Conservation (phyloP, 2,329 filamentous ascomycete species). For the Verticillium albo-atrum region DNA sequence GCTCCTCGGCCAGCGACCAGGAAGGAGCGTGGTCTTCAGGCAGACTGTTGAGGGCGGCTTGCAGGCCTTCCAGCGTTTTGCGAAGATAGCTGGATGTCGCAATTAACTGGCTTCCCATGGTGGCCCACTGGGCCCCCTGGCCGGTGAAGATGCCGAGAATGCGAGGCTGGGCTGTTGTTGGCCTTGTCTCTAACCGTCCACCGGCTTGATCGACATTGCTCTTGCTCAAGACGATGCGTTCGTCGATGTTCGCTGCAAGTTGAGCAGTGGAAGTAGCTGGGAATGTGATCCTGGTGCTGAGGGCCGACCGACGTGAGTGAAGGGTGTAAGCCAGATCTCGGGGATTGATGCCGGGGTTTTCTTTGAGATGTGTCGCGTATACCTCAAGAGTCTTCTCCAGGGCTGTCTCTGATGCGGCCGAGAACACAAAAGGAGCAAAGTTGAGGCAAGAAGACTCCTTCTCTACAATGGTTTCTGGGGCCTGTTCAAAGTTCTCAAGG, state of each 20-base stretch:
- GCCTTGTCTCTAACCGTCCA: too few relatives aligned
- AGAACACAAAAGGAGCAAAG: slow-evolving; percentile 10
- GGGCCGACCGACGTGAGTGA: background rate
- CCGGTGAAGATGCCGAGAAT: slow-evolving; percentile 11
- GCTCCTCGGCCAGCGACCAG: background rate
- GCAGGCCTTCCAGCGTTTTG: too few relatives aligned
- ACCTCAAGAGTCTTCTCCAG: slow-evolving; percentile 12
- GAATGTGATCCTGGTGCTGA: too few relatives aligned
- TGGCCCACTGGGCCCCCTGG: slow-evolving; percentile 13
- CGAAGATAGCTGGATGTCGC: too few relatives aligned
- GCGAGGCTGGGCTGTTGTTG: background rate
- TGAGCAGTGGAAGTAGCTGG: too few relatives aligned
- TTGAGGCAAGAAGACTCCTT: too few relatives aligned
- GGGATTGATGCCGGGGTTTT: slow-evolving; percentile 3
- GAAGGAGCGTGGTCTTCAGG: slow-evolving; percentile 3
- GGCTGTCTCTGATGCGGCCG: slow-evolving; percentile 13
- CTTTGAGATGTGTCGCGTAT: slow-evolving; percentile 15
- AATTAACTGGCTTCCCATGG: slow-evolving; percentile 11
- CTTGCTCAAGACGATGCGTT: too few relatives aligned
- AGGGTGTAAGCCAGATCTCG: slow-evolving; percentile 24
- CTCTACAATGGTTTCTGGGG: background rate
- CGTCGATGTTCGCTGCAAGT: too few relatives aligned
- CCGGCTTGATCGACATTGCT: too few relatives aligned
- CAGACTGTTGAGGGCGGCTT: slow-evolving; percentile 1
- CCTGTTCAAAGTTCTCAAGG: slow-evolving; percentile 7